A percentile compares a stretch with the other conserved stretches of the same genome.
Evolutionary conservation across 73 alveolate genomes (phyloP).

Genomic region (Paramecium pentaurelia): DNA sequence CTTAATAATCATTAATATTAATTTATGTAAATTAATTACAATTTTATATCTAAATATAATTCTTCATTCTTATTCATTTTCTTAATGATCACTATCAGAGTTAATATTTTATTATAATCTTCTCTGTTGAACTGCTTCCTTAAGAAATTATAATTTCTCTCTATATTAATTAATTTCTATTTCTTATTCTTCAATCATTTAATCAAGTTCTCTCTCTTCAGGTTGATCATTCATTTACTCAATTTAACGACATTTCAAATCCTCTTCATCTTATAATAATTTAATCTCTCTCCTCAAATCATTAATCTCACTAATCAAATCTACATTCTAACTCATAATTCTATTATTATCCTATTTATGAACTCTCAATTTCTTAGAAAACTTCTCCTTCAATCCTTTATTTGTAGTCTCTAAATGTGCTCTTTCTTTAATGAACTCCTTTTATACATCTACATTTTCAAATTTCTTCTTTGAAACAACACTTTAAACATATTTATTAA

Average conservation of each 20-base stretch:
- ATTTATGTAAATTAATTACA: not conserved
- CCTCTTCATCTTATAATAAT: constrained; percentile 54
- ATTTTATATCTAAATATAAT: not conserved
- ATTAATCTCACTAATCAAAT: constrained; percentile 69
- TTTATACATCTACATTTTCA: constrained; percentile 68
- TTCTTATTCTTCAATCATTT: constrained; percentile 26
- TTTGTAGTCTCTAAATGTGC: constrained; percentile 80
- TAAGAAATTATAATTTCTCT: constrained; percentile 25
- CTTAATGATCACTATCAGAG: constrained; percentile 26
- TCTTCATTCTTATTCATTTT: not conserved
- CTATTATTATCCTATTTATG: constrained; percentile 80
- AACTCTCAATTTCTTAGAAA: constrained; percentile 72
- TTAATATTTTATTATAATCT: not conserved
- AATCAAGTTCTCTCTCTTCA: constrained; percentile 23
- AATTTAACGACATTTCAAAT: not conserved
- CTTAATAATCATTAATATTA: not conserved
- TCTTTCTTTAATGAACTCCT: constrained; percentile 81
- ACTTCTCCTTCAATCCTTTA: constrained; percentile 74
- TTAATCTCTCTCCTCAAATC: constrained; percentile 73
- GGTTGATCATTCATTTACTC: not conserved
- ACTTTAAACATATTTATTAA: constrained; percentile 72
- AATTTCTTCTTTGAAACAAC: constrained; percentile 72
- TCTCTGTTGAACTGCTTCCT: not conserved
- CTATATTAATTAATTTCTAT: constrained; percentile 19
- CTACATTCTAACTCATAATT: constrained; percentile 78